These are phyloP conservation scores for Penicillium paxilli DNA, from an alignment of 495 filamentous ascomycete species.

Conservation along the genomic window DNA sequence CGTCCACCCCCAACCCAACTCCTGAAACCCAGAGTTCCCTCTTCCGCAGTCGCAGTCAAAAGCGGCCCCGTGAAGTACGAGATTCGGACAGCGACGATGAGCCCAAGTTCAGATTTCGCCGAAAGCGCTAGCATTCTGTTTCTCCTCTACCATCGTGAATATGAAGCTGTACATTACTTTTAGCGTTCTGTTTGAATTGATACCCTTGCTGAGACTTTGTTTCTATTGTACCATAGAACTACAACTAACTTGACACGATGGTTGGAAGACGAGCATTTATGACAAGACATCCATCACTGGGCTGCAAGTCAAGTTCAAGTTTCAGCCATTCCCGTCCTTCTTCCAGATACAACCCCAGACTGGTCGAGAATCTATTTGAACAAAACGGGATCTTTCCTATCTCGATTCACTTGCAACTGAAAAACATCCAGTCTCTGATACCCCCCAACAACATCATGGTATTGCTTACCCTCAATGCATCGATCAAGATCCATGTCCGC, in stretches of 20 bases:
- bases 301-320: background rate
- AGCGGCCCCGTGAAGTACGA: constrained; percentile 40
- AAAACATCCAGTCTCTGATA: constrained; percentile 48
- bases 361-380: background rate
- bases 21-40: constrained; percentile 9
- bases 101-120: constrained; percentile 58
- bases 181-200: constrained; percentile 14
- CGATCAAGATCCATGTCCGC: constrained; percentile 38
- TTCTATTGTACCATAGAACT: background rate
- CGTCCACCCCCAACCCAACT: constrained; percentile 16
- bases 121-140: constrained; percentile 40
- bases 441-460: constrained; percentile 42
- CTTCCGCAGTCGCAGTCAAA: constrained; percentile 30
- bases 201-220: constrained; percentile 14
- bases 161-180: background rate
- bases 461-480: constrained; percentile 46
- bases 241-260: background rate
- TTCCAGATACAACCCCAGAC: too few species aligned
- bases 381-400: constrained; percentile 8
- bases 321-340: background rate
- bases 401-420: constrained; percentile 36
- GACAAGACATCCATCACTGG: background rate
- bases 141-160: too few species aligned
- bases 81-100: constrained; percentile 53
- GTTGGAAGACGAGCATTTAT: background rate